Evolutionary conservation across 139 green algal species (phyloP).

Genomic region (Trebouxia sp.): DNA sequence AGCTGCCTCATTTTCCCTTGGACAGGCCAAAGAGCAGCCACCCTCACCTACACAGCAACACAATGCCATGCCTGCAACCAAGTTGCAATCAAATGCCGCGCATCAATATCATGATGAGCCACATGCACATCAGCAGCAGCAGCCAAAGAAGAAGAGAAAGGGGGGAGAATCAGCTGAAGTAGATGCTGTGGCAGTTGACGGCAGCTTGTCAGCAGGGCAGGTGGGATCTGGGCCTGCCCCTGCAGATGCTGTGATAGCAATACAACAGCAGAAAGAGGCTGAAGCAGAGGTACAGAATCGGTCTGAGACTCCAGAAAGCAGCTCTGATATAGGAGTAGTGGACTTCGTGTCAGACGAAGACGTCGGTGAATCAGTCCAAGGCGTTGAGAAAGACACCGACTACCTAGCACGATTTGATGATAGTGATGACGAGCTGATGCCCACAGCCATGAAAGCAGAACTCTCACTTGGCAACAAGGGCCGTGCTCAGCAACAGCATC

Average conservation of each 20-base stretch:
- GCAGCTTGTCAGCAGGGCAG: background rate
- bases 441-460: too few species aligned
- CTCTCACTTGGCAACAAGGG: too few species aligned
- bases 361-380: background rate
- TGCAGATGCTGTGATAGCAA: background rate
- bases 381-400: background rate
- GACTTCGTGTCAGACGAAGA: constrained; percentile 34
- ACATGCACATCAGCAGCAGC: background rate
- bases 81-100: too few species aligned
- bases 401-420: constrained; percentile 11
- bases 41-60: background rate
- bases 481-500: too few species aligned
- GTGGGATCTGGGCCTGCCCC: background rate
- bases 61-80: too few species aligned
- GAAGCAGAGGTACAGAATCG: background rate
- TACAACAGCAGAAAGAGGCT: background rate
- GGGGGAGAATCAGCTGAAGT: too few species aligned
- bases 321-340: constrained; percentile 20
- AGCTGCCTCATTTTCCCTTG: background rate
- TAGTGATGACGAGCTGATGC: background rate
- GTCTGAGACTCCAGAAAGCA: background rate
- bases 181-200: too few species aligned
- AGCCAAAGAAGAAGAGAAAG: too few species aligned
- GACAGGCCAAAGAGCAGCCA: background rate
- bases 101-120: too few species aligned